Conservation (phyloP, 768 basidiomycete genomes). For the Psilocybe cyanescens region DNA sequence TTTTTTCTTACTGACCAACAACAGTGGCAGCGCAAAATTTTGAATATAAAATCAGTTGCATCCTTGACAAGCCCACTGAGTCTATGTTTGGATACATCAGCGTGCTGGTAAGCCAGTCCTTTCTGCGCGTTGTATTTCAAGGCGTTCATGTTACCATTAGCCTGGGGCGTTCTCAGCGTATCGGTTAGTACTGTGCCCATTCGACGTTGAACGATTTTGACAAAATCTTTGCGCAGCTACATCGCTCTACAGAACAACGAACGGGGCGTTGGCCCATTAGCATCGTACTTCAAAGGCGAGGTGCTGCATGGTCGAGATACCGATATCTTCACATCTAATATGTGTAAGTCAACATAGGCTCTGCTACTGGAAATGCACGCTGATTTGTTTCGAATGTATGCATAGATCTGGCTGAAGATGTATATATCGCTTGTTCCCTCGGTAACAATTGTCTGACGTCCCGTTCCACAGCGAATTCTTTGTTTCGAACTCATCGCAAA, state of each 20-base stretch:
- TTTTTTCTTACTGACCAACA: background rate
- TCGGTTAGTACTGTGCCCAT: slow-evolving; percentile 39
- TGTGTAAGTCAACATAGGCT: slow-evolving; percentile 64
- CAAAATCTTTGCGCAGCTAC: slow-evolving; percentile 47
- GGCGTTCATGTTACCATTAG: slow-evolving; percentile 31
- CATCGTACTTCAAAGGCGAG: slow-evolving; percentile 98
- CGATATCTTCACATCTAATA: slow-evolving; percentile 94
- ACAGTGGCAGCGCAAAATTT: slow-evolving; percentile 94
- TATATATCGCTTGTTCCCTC: slow-evolving; percentile 35
- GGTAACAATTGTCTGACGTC: background rate
- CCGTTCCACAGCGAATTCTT: slow-evolving; percentile 66
- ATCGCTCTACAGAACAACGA: slow-evolving; percentile 90
- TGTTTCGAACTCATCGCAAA: slow-evolving; percentile 84
- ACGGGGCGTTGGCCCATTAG: slow-evolving; percentile 82
- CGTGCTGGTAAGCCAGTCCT: slow-evolving; percentile 62
- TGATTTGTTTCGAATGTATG: slow-evolving; percentile 11
- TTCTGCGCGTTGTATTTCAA: too few species aligned
- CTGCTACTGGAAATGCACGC: background rate
- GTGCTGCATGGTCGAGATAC: slow-evolving; percentile 81
- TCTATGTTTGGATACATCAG: slow-evolving; percentile 95
- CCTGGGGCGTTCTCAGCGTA: slow-evolving; percentile 97
- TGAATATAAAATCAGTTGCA: slow-evolving; percentile 92
- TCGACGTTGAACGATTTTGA: background rate
- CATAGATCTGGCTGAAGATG: slow-evolving; percentile 88
- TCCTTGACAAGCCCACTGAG: slow-evolving; percentile 89